Percentiles rank a stretch among this genome's conserved stretches.
Conservation (phyloP, 2,329 filamentous ascomycete species). For the Penicillium fuscoglaucum region DNA sequence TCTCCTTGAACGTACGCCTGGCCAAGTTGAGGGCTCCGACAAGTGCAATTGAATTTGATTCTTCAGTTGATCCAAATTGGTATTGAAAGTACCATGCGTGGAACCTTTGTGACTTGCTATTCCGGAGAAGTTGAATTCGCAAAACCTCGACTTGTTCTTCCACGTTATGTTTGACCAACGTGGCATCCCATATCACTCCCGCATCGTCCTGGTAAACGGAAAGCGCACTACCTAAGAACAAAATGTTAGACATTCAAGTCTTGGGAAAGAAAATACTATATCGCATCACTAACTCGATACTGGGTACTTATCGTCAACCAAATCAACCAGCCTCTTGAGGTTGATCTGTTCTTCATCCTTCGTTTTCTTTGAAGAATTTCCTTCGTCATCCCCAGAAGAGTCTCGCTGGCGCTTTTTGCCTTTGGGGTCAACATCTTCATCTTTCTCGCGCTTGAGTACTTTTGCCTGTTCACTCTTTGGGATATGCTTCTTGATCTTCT, state of each 20-base stretch:
- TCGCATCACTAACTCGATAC: not conserved
- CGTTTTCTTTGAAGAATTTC: not conserved
- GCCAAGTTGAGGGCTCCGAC: not conserved
- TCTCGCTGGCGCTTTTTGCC: conserved; percentile 3
- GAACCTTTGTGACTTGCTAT: not conserved
- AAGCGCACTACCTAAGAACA: not conserved
- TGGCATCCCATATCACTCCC: conserved; percentile 15
- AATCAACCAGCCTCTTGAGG: not conserved
- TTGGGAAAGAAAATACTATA: not conserved
- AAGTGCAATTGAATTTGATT: not conserved
- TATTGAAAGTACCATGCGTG: not conserved
- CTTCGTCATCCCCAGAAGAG: not conserved
- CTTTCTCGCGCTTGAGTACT: not conserved
- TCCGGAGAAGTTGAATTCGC: conserved; percentile 11
- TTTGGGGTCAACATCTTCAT: not conserved
- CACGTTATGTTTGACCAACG: not conserved
- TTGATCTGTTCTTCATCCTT: conserved; percentile 1
- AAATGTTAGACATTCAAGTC: not conserved
- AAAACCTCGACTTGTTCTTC: not conserved
- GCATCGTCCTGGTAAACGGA: conserved; percentile 14
- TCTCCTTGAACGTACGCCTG: not conserved
- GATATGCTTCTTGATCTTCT: not conserved
- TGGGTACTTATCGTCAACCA: not conserved
- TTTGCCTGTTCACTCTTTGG: not conserved
- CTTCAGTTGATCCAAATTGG: not conserved